These are phyloP conservation scores for Coffea canephora DNA, from an alignment of 257 asterid genomes.

Conservation along the genomic window DNA sequence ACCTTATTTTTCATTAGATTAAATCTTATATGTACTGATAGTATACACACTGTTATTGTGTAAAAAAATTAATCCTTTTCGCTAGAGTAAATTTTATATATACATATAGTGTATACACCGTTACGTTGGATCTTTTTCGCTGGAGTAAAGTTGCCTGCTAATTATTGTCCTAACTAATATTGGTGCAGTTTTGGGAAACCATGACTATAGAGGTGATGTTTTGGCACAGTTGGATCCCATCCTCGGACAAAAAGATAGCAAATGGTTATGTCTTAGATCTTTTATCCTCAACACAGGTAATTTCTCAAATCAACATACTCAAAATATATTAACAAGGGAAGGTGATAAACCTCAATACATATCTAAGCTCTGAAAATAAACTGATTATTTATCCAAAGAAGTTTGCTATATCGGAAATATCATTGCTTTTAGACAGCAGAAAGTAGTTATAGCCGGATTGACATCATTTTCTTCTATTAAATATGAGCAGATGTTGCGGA, in stretches of 20 bases:
- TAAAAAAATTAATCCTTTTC: too few species aligned
- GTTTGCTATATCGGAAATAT: too few species aligned
- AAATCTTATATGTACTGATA: too few species aligned
- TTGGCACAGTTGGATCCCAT: conserved; percentile 55
- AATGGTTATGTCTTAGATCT: conserved; percentile 62
- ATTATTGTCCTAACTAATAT: neutral
- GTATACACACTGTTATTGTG: too few species aligned
- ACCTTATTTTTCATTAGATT: neutral
- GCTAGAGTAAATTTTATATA: too few species aligned
- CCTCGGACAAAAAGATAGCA: conserved; percentile 38
- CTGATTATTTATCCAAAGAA: neutral
- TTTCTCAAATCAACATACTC: neutral
- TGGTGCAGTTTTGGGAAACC: conserved; percentile 67
- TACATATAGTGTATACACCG: too few species aligned
- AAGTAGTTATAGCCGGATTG: neutral
- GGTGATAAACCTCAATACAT: neutral
- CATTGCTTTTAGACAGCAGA: neutral
- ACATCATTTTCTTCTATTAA: neutral
- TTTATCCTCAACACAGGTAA: conserved; percentile 38
- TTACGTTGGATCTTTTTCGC: too few species aligned
- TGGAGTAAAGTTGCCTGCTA: neutral
- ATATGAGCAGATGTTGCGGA: conserved; percentile 44
- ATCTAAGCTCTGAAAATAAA: neutral
- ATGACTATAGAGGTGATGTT: conserved; percentile 58
- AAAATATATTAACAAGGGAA: neutral